phyloP scores from a whole-genome alignment of 768 basidiomycete species.

The Sporobolomyces phaffii region DNA sequence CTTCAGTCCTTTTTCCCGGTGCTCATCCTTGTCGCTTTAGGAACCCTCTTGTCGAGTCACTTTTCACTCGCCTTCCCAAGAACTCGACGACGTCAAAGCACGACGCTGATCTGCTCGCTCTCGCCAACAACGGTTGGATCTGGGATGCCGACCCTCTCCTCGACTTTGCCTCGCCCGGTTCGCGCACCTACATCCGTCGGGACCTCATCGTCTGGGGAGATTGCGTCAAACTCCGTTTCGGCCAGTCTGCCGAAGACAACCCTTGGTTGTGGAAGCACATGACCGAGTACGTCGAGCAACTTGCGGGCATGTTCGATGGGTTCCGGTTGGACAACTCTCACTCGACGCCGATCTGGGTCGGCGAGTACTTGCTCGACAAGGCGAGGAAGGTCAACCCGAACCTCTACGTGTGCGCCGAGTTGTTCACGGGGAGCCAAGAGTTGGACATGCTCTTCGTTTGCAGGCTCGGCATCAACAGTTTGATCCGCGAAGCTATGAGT shows the following conservation, averaged over 20 bases:
- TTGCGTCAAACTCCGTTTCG: slow-evolving; percentile 96
- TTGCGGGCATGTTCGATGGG: slow-evolving; percentile 82
- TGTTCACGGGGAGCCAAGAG: slow-evolving; percentile 92
- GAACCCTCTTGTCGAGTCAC: slow-evolving; percentile 75
- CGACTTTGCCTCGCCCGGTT: slow-evolving; percentile 86
- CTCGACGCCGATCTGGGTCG: slow-evolving; percentile 93
- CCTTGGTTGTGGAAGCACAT: slow-evolving; percentile 95
- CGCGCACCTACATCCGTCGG: slow-evolving; percentile 88
- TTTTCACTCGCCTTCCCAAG: slow-evolving; percentile 75
- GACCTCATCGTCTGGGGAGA: slow-evolving; percentile 98
- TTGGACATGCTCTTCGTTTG: slow-evolving; percentile 88
- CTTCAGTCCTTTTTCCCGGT: not conserved
- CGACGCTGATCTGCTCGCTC: slow-evolving; percentile 58
- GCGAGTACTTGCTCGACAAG: slow-evolving; percentile 85
- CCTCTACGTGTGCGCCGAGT: slow-evolving; percentile 92
- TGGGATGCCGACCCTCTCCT: slow-evolving; percentile 90
- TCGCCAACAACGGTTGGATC: slow-evolving; percentile 99
- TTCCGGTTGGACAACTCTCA: slow-evolving; percentile 99
- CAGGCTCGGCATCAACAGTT: slow-evolving; percentile 82
- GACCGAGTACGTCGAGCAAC: slow-evolving; percentile 68
- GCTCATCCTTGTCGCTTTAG: slow-evolving; percentile 48
- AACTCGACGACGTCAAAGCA: slow-evolving; percentile 50
- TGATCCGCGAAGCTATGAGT: slow-evolving; percentile 93
- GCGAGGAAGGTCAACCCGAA: slow-evolving; percentile 82
- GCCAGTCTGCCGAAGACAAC: slow-evolving; percentile 67